Evolutionary conservation across 2,329 filamentous ascomycete genomes (phyloP).

Genomic region (Venturiaceae sp.): DNA sequence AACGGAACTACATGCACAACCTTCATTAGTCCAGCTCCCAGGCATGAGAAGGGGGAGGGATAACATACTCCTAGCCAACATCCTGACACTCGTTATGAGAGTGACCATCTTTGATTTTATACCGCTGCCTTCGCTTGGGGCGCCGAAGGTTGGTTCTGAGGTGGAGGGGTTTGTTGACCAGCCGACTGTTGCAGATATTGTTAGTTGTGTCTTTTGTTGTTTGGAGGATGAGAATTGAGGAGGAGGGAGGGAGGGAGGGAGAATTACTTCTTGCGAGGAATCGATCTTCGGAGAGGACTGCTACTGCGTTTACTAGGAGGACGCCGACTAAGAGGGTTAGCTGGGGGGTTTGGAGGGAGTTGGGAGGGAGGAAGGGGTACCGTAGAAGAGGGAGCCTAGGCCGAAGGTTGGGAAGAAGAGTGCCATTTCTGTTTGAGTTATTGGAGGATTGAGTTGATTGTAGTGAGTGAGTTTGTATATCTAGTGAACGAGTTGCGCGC

Average conservation of each 20-base stretch:
- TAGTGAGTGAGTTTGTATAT: background rate
- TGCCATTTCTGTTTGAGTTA: constrained; percentile 1
- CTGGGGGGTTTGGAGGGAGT: background rate
- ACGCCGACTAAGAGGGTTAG: constrained; percentile 50
- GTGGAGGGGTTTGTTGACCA: constrained; percentile 54
- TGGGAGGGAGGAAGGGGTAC: constrained; percentile 28
- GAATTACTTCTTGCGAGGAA: constrained; percentile 71
- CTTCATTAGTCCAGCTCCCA: background rate
- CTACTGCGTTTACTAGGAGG: constrained; percentile 88
- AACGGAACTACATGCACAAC: constrained; percentile 56
- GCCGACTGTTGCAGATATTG: constrained; percentile 51
- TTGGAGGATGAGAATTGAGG: background rate
- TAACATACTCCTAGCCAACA: constrained; percentile 80
- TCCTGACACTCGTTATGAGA: constrained; percentile 81
- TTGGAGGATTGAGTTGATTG: background rate
- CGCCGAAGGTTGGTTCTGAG: constrained; percentile 67
- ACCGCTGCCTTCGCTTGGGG: constrained; percentile 59
- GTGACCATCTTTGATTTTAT: constrained; percentile 83
- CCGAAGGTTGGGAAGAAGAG: constrained; percentile 34
- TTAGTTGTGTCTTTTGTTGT: background rate
- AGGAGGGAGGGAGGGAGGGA: background rate
- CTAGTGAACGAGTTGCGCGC: background rate
- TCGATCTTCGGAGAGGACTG: constrained; percentile 87
- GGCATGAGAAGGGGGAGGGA: background rate
- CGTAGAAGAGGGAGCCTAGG: constrained; percentile 64